phyloP scores from a whole-genome alignment of 441 rosid species.

The Populus hybrid region DNA sequence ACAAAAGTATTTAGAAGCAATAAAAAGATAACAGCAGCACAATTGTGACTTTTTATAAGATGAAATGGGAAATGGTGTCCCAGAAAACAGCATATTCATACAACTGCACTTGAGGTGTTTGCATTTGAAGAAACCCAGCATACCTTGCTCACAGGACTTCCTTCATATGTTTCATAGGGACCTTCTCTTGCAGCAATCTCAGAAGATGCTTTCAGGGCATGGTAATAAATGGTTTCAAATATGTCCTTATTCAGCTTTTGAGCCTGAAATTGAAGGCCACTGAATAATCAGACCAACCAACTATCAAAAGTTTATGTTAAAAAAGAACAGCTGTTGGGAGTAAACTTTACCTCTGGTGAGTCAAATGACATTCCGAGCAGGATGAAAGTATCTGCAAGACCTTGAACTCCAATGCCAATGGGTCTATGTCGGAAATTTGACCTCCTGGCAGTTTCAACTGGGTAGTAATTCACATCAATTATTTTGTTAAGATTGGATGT shows the following conservation, averaged over 20 bases:
- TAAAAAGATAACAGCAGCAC: not conserved
- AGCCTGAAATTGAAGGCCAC: slow-evolving; percentile 4
- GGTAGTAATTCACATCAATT: slow-evolving; percentile 81
- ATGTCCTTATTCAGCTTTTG: too few relatives aligned
- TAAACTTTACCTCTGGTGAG: slow-evolving; percentile 60
- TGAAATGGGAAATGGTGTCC: not conserved
- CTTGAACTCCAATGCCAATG: slow-evolving; percentile 88
- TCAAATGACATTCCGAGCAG: slow-evolving; percentile 91
- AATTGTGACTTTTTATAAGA: not conserved
- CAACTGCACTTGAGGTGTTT: not conserved
- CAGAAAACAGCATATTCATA: not conserved
- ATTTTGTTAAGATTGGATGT: slow-evolving; percentile 81
- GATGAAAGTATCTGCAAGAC: slow-evolving; percentile 88
- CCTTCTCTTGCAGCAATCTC: too few relatives aligned
- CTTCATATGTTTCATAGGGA: slow-evolving; percentile 48
- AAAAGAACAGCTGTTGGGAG: not conserved
- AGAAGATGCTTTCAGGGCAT: too few relatives aligned
- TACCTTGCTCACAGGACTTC: slow-evolving; percentile 91
- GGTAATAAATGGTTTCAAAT: too few relatives aligned
- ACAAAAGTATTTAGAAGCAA: not conserved
- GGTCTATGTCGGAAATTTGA: slow-evolving; percentile 84
- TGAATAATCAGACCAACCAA: slow-evolving; percentile 14
- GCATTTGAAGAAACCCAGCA: not conserved
- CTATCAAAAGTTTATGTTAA: not conserved
- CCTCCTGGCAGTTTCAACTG: slow-evolving; percentile 77